A percentile compares a stretch with the other conserved stretches of the same genome.
Evolutionary conservation across 352 stramenopile genomes (phyloP).

Genomic region (Phytophthora pistaciae): DNA sequence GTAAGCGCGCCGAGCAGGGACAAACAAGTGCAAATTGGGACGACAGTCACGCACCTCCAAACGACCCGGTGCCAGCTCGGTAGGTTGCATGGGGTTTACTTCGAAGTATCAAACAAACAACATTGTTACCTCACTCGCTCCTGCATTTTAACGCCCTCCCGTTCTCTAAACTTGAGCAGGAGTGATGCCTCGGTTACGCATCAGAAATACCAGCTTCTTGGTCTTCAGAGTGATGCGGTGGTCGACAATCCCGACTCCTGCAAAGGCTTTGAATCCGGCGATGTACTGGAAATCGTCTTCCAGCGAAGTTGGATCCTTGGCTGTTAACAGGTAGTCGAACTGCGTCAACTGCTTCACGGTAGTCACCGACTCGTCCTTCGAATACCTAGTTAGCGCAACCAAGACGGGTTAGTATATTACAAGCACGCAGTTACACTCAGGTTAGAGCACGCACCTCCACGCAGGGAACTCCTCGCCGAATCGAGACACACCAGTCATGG

Average conservation of each 20-base stretch:
- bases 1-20: too few species aligned
- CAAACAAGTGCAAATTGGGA: too few species aligned
- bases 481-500: constrained; percentile 95
- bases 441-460: constrained; percentile 63
- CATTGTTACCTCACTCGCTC: too few species aligned
- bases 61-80: too few species aligned
- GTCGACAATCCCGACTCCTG: constrained; percentile 41
- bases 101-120: too few species aligned
- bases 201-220: constrained; percentile 57
- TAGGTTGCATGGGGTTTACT: too few species aligned
- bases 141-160: too few species aligned
- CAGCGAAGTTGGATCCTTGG: constrained; percentile 42
- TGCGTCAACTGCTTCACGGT: constrained; percentile 48
- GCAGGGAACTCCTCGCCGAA: constrained; percentile 84
- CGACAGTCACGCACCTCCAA: too few species aligned
- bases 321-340: constrained; percentile 80
- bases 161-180: background rate
- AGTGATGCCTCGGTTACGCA: constrained; percentile 51
- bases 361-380: constrained; percentile 74
- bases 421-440: background rate
- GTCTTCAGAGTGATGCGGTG: constrained; percentile 61
- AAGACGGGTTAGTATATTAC: background rate
- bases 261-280: constrained; percentile 56
- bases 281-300: constrained; percentile 59
- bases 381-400: constrained; percentile 56